Base-by-base conservation (phyloP, 106 monocot genomes). In the Narthecium ossifragum region DNA sequence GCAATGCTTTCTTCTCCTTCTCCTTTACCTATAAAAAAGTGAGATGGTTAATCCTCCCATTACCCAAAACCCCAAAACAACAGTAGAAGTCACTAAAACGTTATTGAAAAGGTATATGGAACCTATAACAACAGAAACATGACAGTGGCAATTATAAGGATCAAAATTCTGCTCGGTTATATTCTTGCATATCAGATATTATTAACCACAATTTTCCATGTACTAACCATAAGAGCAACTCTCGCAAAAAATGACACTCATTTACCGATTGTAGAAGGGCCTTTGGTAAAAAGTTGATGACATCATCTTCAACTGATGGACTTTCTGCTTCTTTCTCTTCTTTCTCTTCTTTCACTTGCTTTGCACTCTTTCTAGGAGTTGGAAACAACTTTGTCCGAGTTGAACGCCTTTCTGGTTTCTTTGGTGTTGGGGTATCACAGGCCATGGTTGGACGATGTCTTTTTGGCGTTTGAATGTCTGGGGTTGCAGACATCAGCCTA, bases 191-290 rank as follows among this genome's bases (percentile, higher is more conserved):
- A 43, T 31, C 8, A 47, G 17, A 17, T 20, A 8, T 7, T 23
- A 31, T 18, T 26, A 36, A 31, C 39, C 18, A 14, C 36, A 28
- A 32, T 31, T 21, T 52, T 13, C 22, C 4, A 4, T 26, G 22
- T 26, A 52, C 27, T 2, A 39, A 13, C 41, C 46, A 8, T 27
- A 0, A 27, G 8, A 46, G 1, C 1, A 39, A 22, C 8, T 61
- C n/a, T n/a, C n/a, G 0, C 9, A 23, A 8, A 14, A 59, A 24
- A 20, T 24, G 2, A 0, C n/a, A 34, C 47, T 49, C 17, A 60
- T 34, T 71, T 76, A 98, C 98, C 73, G 86, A 81, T 51, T 77
- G 80, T 52, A 91, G 33, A 17, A 98, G 76, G 25, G 71, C 22
- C 46, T 85, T 60, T 48, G 98, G 98, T 17, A 98, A 79, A 58